Evolutionary conservation across 305 asterid species (phyloP).

Genomic region (Fraxinus albicans): DNA sequence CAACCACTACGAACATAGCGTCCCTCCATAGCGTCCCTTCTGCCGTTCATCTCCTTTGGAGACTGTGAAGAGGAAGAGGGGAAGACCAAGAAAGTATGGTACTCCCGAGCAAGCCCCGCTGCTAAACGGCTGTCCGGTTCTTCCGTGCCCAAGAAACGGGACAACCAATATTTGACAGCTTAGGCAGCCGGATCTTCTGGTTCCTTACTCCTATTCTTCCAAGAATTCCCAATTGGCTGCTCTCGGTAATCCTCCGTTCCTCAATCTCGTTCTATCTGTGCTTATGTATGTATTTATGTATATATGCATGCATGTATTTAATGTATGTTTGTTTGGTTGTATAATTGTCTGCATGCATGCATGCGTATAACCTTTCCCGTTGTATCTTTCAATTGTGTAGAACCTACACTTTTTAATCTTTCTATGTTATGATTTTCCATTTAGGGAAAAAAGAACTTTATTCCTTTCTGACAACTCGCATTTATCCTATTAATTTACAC

Average conservation of each 20-base stretch:
- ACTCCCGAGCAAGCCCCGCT: slow-evolving; percentile 61
- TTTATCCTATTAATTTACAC: not conserved
- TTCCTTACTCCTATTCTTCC: slow-evolving; percentile 28
- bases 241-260: slow-evolving; percentile 25
- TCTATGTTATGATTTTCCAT: not conserved
- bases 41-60: slow-evolving; percentile 38
- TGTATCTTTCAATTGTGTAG: not conserved
- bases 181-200: slow-evolving; percentile 14
- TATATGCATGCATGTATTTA: not conserved
- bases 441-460: not conserved
- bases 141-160: slow-evolving; percentile 32
- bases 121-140: slow-evolving; percentile 46
- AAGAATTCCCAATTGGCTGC: slow-evolving; percentile 39
- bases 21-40: slow-evolving; percentile 45
- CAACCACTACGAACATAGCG: slow-evolving; percentile 27
- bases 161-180: not conserved
- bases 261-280: not conserved
- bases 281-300: not conserved
- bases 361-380: not conserved
- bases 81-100: slow-evolving; percentile 58
- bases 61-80: slow-evolving; percentile 50
- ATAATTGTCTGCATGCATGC: not conserved
- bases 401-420: not conserved
- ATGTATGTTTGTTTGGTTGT: not conserved
- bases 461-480: not conserved